phyloP scores from a whole-genome alignment of 2,329 filamentous ascomycete genomes.

The Paecilomyces dactylethromorphus region DNA sequence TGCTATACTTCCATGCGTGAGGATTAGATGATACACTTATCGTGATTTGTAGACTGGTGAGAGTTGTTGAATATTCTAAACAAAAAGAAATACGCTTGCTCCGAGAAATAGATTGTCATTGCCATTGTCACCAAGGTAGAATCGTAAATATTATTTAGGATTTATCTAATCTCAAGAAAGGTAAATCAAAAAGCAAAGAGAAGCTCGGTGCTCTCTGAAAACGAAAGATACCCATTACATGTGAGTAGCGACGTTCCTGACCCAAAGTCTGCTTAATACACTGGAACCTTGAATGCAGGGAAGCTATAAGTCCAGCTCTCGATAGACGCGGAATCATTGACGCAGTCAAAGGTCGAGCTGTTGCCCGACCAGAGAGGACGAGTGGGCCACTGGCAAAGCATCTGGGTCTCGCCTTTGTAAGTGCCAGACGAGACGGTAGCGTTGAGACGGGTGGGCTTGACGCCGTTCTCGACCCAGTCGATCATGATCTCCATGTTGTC shows the following conservation, averaged over 20 bases:
- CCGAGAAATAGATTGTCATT: no score
- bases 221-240: not conserved
- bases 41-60: no score
- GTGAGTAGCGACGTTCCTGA: not conserved
- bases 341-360: slow-evolving; percentile 31
- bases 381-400: slow-evolving; percentile 29
- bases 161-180: no score
- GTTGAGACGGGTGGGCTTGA: slow-evolving; percentile 39
- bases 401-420: slow-evolving; percentile 24
- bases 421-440: slow-evolving; percentile 29
- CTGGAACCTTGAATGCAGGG: slow-evolving; percentile 32
- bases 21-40: no score
- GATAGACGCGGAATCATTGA: slow-evolving; percentile 31
- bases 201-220: no score
- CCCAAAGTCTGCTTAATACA: slow-evolving; percentile 23
- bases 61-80: no score
- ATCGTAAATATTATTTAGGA: no score
- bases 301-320: slow-evolving; percentile 36
- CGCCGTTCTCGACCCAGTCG: slow-evolving; percentile 47
- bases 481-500: slow-evolving; percentile 43
- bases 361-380: slow-evolving; percentile 24
- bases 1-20: no score
- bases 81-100: no score
- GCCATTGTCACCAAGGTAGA: no score
- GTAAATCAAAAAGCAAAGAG: no score